Conservation (phyloP, 768 basidiomycete species). For the Trametes gibbosa region DNA sequence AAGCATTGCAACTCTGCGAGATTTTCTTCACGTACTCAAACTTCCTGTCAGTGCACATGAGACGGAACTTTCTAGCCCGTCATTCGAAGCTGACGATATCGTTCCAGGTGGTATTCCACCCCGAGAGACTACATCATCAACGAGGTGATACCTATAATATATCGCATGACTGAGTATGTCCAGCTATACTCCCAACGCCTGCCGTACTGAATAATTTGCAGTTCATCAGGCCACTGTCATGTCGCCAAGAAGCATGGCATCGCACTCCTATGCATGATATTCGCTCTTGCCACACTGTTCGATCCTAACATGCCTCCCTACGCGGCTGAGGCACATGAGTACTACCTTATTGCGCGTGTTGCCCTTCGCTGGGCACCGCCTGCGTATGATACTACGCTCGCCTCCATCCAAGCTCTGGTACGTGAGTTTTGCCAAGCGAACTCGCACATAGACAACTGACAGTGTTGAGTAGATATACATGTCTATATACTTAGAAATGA, state of each 20-base stretch:
- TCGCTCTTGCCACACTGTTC: slow-evolving; percentile 63
- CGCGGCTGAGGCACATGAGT: slow-evolving; percentile 56
- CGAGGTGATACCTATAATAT: slow-evolving; percentile 51
- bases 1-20: slow-evolving; percentile 61
- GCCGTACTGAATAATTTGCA: background rate
- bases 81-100: background rate
- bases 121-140: slow-evolving; percentile 54
- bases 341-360: slow-evolving; percentile 56
- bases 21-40: slow-evolving; percentile 62
- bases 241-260: slow-evolving; percentile 48
- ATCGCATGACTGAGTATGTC: slow-evolving; percentile 46
- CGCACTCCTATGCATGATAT: slow-evolving; percentile 61
- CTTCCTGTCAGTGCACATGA: slow-evolving; percentile 44
- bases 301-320: slow-evolving; percentile 49
- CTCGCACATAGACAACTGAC: slow-evolving; percentile 31
- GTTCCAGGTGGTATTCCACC: slow-evolving; percentile 51
- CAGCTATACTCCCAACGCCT: background rate
- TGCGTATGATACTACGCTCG: slow-evolving; percentile 47
- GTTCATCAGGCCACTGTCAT: slow-evolving; percentile 21
- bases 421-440: slow-evolving; percentile 20
- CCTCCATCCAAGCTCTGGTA: slow-evolving; percentile 56
- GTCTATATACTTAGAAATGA: slow-evolving; percentile 51
- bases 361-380: slow-evolving; percentile 49
- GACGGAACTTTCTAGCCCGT: background rate
- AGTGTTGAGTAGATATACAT: slow-evolving; percentile 37